Evolutionary conservation across 2,329 filamentous ascomycete species (phyloP), one percentile per base, ranked within the genome.

Genomic region (Penicillium brevicompactum): DNA sequence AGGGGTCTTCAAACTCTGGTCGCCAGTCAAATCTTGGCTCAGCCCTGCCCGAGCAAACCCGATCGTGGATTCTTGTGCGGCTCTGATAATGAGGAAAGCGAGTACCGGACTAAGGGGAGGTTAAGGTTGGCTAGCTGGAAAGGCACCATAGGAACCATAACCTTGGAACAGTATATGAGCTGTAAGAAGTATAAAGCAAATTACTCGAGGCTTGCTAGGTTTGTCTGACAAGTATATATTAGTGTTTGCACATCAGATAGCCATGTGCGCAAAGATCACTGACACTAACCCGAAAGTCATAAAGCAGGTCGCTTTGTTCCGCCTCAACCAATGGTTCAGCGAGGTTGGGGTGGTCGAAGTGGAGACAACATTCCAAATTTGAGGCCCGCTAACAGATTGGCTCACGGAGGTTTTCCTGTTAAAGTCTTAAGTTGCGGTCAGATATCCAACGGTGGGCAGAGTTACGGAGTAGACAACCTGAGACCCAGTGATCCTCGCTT

Each of bases 351-450:
- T 37, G 34, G 34, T 37, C 6, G 21, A 43, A 50, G 51, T 53
- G 55, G 53, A 45, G 30, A 16, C 27, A 13, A 34, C 9, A 38
- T 51, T 63, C 55, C 32, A 60, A 61, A 53, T 48, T 52, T 58
- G 53, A 56, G 57, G 24, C 53, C 53, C 55, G 54, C 59, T 58
- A 54, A 48, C 31, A 47, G 49, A 48, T 46, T 53, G 27, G 43
- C 55, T 57, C 34, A 21, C 49, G 53, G 59, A 57, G 34, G 51
- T 51, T 50, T 62, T 54, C 42, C 52, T 54, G 2, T 56, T 44
- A 55, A 50, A 34, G 24, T 30, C 47, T 41, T 46, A 51, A 63
- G 32, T 62, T 64, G 61, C 61, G 60, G 61, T 63, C 60, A 64
- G 56, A 56, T 45, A 37, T 45, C 43, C 49, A 62, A 59, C 47